Conservation (phyloP, 2,329 filamentous ascomycete genomes). For the Beauveria asiatica region DNA sequence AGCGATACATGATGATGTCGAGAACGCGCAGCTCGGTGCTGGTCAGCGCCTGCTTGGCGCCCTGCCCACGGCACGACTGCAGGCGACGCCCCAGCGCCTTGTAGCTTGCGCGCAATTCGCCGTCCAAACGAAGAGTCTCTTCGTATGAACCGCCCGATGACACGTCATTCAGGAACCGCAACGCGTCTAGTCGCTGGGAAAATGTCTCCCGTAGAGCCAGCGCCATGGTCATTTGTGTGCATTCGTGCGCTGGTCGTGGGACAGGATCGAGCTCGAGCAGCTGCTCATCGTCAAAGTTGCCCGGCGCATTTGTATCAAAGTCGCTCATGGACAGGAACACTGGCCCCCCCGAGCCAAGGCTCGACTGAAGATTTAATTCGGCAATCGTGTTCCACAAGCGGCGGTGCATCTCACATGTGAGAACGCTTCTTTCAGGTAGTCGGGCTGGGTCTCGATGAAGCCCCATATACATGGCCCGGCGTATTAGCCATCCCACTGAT, state of each 20-base stretch:
- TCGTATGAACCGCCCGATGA: constrained; percentile 30
- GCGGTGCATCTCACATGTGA: constrained; percentile 38
- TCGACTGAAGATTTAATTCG: constrained; percentile 37
- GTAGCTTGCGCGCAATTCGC: constrained; percentile 33
- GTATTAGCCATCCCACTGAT: constrained; percentile 33
- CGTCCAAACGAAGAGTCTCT: constrained; percentile 35
- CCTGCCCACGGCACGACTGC: constrained; percentile 16
- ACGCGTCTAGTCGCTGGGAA: constrained; percentile 32
- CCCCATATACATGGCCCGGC: constrained; percentile 41
- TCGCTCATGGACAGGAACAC: constrained; percentile 35
- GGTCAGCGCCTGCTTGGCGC: constrained; percentile 17
- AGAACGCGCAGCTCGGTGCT: constrained; percentile 36
- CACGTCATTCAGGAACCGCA: constrained; percentile 36
- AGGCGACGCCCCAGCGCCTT: constrained; percentile 29
- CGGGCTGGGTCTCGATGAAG: constrained; percentile 39
- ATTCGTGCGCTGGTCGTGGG: constrained; percentile 25
- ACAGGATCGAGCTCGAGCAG: constrained; percentile 24
- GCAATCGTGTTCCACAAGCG: constrained; percentile 45
- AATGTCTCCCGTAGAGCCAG: constrained; percentile 35
- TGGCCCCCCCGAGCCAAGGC: constrained; percentile 36
- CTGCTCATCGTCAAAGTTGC: constrained; percentile 43
- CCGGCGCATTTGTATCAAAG: constrained; percentile 40
- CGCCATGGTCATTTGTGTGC: constrained; percentile 33
- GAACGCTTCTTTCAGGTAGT: constrained; percentile 27
- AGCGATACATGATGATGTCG: constrained; percentile 45